phyloP scores from a whole-genome alignment of 257 asterid genomes.

The Haberlea rhodopensis region DNA sequence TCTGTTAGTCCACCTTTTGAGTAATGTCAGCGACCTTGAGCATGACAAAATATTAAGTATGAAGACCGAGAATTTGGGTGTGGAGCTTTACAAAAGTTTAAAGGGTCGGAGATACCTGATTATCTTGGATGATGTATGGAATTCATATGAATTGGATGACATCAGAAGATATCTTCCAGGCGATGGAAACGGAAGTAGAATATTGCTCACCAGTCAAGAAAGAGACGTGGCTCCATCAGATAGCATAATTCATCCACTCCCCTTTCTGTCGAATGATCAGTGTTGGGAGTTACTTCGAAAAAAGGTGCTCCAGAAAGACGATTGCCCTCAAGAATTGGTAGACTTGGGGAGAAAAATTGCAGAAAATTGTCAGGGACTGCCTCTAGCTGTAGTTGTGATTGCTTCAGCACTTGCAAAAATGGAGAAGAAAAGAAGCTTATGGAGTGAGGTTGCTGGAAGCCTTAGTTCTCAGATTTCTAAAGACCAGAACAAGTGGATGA shows the following conservation, averaged over 20 bases:
- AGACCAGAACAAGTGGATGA: constrained; percentile 4
- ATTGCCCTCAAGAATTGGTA: constrained; percentile 25
- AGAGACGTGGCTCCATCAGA: constrained; percentile 14
- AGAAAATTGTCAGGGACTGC: constrained; percentile 25
- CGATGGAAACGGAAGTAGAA: constrained; percentile 26
- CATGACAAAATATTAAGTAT: background rate
- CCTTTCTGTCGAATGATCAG: constrained; percentile 15
- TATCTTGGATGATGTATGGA: constrained; percentile 37
- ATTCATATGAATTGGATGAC: constrained; percentile 18
- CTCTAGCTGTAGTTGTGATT: constrained; percentile 25
- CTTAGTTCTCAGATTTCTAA: constrained; percentile 5
- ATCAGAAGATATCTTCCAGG: background rate
- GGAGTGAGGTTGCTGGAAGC: constrained; percentile 14
- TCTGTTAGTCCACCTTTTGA: constrained; percentile 20
- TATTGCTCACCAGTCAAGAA: constrained; percentile 24
- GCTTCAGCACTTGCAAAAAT: constrained; percentile 26
- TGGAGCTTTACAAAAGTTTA: constrained; percentile 24
- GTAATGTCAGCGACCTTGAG: constrained; percentile 16
- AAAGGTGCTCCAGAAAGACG: constrained; percentile 10
- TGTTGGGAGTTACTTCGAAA: constrained; percentile 25
- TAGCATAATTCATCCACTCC: constrained; percentile 14
- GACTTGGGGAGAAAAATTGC: constrained; percentile 24
- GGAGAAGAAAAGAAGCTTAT: constrained; percentile 8
- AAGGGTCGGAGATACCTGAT: constrained; percentile 26
- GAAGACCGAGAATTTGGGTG: constrained; percentile 7